Evolutionary conservation across 2,329 filamentous ascomycete species (phyloP).

Genomic region (Talaromyces sp.): DNA sequence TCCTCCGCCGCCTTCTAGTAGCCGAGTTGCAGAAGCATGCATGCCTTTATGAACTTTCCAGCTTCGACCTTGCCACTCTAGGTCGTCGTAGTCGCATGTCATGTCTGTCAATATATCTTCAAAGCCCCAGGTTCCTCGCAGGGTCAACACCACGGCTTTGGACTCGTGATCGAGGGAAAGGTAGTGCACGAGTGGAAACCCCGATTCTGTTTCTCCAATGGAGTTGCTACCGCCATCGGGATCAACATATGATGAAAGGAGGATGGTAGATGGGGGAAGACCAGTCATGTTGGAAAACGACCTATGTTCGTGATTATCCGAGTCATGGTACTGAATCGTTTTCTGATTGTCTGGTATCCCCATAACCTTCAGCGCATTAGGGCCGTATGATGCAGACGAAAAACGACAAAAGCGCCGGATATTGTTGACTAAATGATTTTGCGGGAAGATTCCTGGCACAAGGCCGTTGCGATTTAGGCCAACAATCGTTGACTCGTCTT

Average conservation of each 20-base stretch:
- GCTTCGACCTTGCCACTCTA: constrained; percentile 53
- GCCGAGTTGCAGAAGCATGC: constrained; percentile 63
- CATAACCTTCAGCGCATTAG: constrained; percentile 44
- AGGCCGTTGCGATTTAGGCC: constrained; percentile 39
- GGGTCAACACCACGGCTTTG: constrained; percentile 67
- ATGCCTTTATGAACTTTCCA: constrained; percentile 73
- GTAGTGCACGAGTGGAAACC: constrained; percentile 68
- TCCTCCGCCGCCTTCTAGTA: constrained; percentile 63
- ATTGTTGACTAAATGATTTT: constrained; percentile 41
- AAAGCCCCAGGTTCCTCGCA: constrained; percentile 66
- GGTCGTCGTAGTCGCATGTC: constrained; percentile 66
- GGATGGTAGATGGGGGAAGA: constrained; percentile 41
- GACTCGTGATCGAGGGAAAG: constrained; percentile 67
- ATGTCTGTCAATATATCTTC: constrained; percentile 70
- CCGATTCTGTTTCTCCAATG: constrained; percentile 59
- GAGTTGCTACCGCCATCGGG: constrained; percentile 62
- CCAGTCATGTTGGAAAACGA: constrained; percentile 43
- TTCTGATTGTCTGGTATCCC: constrained; percentile 32
- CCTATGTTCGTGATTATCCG: constrained; percentile 39
- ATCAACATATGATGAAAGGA: constrained; percentile 67
- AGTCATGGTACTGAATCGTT: constrained; percentile 23
- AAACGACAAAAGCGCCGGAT: constrained; percentile 44
- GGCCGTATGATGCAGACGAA: constrained; percentile 44
- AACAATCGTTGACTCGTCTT: constrained; percentile 40
- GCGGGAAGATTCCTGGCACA: constrained; percentile 42